Conservation (phyloP, 106 monocot species). For the Acanthochlamys bracteata region DNA sequence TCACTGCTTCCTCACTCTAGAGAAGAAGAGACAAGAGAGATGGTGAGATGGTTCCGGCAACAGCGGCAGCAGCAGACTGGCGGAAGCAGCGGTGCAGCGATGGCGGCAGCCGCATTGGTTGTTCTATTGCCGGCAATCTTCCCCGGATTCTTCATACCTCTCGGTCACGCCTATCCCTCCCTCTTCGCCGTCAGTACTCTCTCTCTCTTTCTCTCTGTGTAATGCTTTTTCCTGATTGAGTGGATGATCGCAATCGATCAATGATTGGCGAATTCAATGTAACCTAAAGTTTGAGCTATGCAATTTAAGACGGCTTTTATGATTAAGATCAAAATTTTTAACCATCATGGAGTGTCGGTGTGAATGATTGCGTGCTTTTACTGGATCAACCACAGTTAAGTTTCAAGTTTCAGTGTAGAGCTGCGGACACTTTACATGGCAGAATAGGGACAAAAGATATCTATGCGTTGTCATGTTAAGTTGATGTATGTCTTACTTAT, state of each 20-base stretch:
- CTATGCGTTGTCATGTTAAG: too few species aligned
- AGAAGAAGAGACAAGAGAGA: too few species aligned
- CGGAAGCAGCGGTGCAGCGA: too few species aligned
- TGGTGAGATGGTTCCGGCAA: constrained; percentile 14
- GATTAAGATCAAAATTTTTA: too few species aligned
- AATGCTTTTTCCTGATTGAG: background rate
- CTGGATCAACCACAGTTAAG: too few species aligned
- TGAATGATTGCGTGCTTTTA: too few species aligned
- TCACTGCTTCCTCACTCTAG: too few species aligned
- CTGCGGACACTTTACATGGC: background rate
- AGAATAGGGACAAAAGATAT: too few species aligned
- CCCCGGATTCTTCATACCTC: constrained; percentile 46
- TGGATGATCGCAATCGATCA: background rate
- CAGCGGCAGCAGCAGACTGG: constrained; percentile 17
- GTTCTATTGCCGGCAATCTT: constrained; percentile 45
- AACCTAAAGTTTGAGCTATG: background rate
- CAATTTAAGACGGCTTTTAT: background rate
- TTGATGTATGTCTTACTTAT: too few species aligned
- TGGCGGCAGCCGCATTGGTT: constrained; percentile 25
- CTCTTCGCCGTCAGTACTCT: constrained; percentile 55
- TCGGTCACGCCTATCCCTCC: constrained; percentile 53
- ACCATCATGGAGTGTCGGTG: background rate
- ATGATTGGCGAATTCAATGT: background rate
- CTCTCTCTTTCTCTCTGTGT: background rate
- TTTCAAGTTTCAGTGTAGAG: background rate